Conservation (phyloP, 768 basidiomycete species). For the Chlorophyllum brunneum region DNA sequence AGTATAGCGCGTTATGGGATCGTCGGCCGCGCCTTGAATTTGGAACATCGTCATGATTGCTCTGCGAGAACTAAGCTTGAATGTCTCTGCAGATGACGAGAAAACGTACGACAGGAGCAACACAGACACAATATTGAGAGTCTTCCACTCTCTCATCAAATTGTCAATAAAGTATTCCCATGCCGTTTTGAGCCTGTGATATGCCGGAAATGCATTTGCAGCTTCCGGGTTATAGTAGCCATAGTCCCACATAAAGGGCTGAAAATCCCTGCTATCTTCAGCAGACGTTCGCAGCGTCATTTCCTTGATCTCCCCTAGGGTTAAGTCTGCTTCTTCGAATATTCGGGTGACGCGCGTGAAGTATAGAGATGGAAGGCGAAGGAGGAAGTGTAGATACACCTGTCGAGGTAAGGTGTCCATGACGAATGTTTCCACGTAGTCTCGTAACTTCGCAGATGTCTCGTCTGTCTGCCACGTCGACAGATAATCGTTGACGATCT, state of each 20-base stretch:
- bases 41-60: slow-evolving; percentile 30
- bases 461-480: no score
- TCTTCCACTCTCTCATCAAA: slow-evolving; percentile 25
- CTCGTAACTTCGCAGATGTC: no score
- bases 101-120: slow-evolving; percentile 16
- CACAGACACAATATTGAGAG: slow-evolving; percentile 24
- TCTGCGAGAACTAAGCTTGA: slow-evolving; percentile 11
- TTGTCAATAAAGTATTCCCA: slow-evolving; percentile 25
- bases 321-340: slow-evolving; percentile 13
- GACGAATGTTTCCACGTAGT: background rate
- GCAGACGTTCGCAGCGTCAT: slow-evolving; percentile 1
- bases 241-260: no score
- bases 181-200: slow-evolving; percentile 17
- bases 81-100: no score
- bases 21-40: slow-evolving; percentile 33
- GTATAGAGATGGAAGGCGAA: slow-evolving; percentile 12
- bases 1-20: slow-evolving; percentile 50
- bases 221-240: no score
- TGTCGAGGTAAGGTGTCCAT: background rate
- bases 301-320: background rate
- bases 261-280: no score
- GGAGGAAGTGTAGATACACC: slow-evolving; percentile 13
- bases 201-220: no score
- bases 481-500: no score
- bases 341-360: slow-evolving; percentile 14